Base-by-base conservation (phyloP, 179 eudicot species). In the Sideroxylon spinosum region DNA sequence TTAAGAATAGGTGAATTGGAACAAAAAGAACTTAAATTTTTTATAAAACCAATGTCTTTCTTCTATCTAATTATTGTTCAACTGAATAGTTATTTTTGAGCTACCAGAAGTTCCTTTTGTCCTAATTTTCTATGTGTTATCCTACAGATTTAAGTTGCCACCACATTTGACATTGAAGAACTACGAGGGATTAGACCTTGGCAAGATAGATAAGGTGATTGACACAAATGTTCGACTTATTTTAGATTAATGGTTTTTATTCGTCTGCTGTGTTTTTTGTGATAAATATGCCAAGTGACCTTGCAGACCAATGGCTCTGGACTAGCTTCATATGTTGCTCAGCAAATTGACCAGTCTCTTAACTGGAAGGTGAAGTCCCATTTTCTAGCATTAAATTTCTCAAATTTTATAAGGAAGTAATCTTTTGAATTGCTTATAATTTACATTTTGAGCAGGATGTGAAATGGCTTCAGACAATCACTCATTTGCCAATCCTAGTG, bases 381-480 rank as follows among this genome's bases (percentile, higher is more conserved):
- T 65, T 78, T 53, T 23, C 32, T 59, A 48, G 19, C 17, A 6
- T 63, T 32, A 12, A n/a, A 53, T 74, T 46, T 49, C 17, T 29
- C 0, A 14, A 59, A 25, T 60, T 67, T 19, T 55, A 23, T 19
- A n/a, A 9, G 23, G 49, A 53, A 14, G 25, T 50, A n/a, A 26
- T 52, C 7, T 26, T 26, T 62, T 10, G 46, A 64, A 28, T 56
- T 25, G 19, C 55, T 37, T 37, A n/a, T 56, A 17, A 37, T 66
- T 28, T 4, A 2, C 56, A 5, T 69, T 44, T 79, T 63, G 55
- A 52, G 76, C 82, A 95, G 98, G 98, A 95, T 79, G 78, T 95
- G 64, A 82, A 91, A 86, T 95, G 98, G 98, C 98, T 95, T 75
- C 89, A 93, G 79, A 86, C 88, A 22, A 90, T 95, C 57, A 95